phyloP scores from a whole-genome alignment of 225 moss, liverwort and hornwort genomes.

The Pseudisothecium myosuroides region DNA sequence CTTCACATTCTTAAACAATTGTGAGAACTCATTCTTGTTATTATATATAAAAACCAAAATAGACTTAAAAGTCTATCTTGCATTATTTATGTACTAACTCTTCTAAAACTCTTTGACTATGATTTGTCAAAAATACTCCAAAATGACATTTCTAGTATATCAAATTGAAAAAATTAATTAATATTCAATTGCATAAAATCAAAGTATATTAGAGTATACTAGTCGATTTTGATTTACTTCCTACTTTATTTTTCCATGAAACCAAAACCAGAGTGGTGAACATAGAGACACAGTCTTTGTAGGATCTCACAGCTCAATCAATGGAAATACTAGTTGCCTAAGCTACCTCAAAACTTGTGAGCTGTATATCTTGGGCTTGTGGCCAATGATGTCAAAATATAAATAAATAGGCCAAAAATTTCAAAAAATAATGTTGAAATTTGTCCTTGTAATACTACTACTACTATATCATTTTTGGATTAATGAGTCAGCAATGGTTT shows the following conservation, averaged over 20 bases:
- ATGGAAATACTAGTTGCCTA: fast-evolving
- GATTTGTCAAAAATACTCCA: not conserved
- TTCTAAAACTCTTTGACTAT: not conserved
- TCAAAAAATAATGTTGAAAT: not conserved
- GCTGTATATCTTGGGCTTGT: fast-evolving
- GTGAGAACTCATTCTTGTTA: not conserved
- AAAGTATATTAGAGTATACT: not conserved
- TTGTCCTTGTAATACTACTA: not conserved
- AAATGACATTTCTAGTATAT: fast-evolving
- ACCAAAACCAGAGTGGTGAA: too few relatives aligned
- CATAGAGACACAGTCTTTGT: not conserved
- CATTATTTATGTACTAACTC: not conserved
- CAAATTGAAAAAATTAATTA: not conserved
- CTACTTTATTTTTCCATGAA: too few relatives aligned
- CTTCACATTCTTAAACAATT: not conserved
- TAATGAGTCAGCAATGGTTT: not conserved
- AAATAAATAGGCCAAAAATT: not conserved
- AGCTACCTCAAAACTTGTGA: not conserved
- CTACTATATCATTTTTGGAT: not conserved
- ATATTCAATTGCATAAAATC: not conserved
- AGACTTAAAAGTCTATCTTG: not conserved
- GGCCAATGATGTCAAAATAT: fast-evolving
- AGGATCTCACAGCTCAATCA: not conserved
- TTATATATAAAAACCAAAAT: not conserved
- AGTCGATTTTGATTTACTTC: too few relatives aligned